A percentile compares a stretch with the other conserved stretches of the same genome.
Evolutionary conservation across 1,284 basidiomycete species (phyloP).

Genomic region (Heliocybe sulcata): DNA sequence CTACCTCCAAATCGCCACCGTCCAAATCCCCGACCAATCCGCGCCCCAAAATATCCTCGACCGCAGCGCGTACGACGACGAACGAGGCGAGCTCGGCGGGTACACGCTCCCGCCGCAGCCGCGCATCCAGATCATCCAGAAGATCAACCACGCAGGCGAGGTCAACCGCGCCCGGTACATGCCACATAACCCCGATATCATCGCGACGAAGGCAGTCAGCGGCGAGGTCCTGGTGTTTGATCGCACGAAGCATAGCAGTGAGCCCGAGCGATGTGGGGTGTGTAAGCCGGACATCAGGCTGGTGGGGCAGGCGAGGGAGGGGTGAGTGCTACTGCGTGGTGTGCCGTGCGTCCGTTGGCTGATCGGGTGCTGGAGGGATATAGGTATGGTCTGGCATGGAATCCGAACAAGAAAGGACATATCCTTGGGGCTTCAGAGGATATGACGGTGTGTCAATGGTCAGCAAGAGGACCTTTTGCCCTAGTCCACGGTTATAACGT

Average conservation of each 20-base stretch:
- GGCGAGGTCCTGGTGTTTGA: constrained; percentile 96
- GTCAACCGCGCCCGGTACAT: constrained; percentile 98
- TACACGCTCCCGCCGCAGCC: constrained; percentile 75
- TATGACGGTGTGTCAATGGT: constrained; percentile 95
- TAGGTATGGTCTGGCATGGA: constrained; percentile 58
- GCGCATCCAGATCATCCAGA: constrained; percentile 86
- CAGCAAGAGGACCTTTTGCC: constrained; percentile 15
- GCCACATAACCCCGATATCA: constrained; percentile 97
- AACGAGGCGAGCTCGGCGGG: constrained; percentile 86
- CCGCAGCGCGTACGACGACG: constrained; percentile 84
- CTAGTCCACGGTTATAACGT: constrained; percentile 3
- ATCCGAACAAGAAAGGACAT: constrained; percentile 74
- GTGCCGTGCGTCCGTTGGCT: background rate
- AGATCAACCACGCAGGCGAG: constrained; percentile 94
- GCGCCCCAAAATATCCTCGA: constrained; percentile 50
- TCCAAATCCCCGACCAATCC: constrained; percentile 84
- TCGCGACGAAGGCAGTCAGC: constrained; percentile 89
- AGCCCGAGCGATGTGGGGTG: constrained; percentile 78
- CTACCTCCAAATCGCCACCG: constrained; percentile 93
- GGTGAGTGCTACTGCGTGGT: constrained; percentile 44
- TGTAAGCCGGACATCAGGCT: constrained; percentile 91
- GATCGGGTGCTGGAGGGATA: constrained; percentile 2
- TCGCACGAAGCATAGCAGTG: constrained; percentile 92
- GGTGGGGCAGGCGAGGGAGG: constrained; percentile 88
- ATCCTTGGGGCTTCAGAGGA: constrained; percentile 93